Base-by-base conservation (phyloP, 2,329 filamentous ascomycete genomes). In the Apiospora rasikravindrae region DNA sequence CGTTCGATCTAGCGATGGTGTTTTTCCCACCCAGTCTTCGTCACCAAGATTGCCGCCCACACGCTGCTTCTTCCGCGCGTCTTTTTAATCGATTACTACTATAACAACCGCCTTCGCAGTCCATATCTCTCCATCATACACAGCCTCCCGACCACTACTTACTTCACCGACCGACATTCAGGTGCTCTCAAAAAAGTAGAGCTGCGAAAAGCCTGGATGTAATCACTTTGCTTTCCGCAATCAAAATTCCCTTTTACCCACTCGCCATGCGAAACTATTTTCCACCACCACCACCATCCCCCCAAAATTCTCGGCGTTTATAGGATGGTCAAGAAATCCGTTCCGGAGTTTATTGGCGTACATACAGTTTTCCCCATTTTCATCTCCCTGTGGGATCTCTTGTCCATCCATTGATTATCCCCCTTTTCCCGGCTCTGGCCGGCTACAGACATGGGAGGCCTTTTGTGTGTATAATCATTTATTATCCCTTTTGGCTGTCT, bases 301-400 rank as follows among this genome's bases (percentile, higher is more conserved):
- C n/a, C n/a, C 66, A 68, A 68, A 68, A 68, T 44, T 24, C 40
- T 33, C 44, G 66, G 66, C 66, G 66, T 67, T 67, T 45, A 47
- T n/a, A 47, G 66, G 44, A 68, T 45, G 40, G 66, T 22, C 7
- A 26, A 45, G 13, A 29, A 10, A 47, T 47, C 44, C 66, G 16
- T 68, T 22, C 66, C 42, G 40, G 44, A 47, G 66, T 45, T 44
- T 68, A 26, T 68, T 33, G 66, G 66, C 66, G 66, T 29, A 68
- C 66, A 68, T 45, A 29, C 44, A 64, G 57, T 64, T 64, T 64
- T 53, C 49, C 4, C 49, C 57, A 64, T 64, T 33, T 64, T 64
- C 57, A 64, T 64, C 57, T 64, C 29, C 57, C 19, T 64, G 33
- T 64, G 57, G 57, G 57, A 40, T 40, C 40, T 64, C 10, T n/a